phyloP scores from a whole-genome alignment of 306 rosid species.

The Sesbania bispinosa region DNA sequence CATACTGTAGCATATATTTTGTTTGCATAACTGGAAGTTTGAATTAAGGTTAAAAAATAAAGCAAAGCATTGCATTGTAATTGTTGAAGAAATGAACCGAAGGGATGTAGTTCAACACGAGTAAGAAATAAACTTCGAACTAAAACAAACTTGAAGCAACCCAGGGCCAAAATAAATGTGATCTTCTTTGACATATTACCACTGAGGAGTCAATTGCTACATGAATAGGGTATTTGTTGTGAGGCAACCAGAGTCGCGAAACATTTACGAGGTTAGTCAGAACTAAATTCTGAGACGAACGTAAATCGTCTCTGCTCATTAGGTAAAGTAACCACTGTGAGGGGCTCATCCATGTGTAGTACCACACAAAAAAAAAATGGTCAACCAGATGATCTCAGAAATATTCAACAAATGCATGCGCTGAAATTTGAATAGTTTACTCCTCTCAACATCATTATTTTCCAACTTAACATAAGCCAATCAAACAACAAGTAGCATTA shows the following conservation, averaged over 20 bases:
- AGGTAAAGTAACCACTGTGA: slow-evolving; percentile 10
- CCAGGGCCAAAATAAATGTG: neutral
- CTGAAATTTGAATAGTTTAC: slow-evolving; percentile 46
- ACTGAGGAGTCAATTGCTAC: slow-evolving; percentile 15
- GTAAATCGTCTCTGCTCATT: slow-evolving; percentile 6
- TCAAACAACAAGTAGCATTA: slow-evolving; percentile 12
- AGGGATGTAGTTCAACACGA: neutral
- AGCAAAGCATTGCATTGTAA: neutral
- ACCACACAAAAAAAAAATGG: slow-evolving; percentile 21
- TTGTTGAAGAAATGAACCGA: slow-evolving; percentile 1
- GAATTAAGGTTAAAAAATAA: neutral
- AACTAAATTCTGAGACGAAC: slow-evolving; percentile 12
- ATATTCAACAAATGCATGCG: slow-evolving; percentile 53
- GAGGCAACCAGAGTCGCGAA: neutral
- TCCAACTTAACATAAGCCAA: slow-evolving; percentile 22
- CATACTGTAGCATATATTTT: neutral
- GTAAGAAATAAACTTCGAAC: slow-evolving; percentile 4
- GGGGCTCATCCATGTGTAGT: slow-evolving; percentile 11
- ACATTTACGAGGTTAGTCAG: slow-evolving; percentile 7
- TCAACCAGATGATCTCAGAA: slow-evolving; percentile 28
- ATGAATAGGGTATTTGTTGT: neutral
- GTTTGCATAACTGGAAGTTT: neutral
- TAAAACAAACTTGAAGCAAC: neutral
- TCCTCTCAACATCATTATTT: slow-evolving; percentile 37
- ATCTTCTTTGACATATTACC: slow-evolving; percentile 5